phyloP scores from a whole-genome alignment of 805 yeast genomes.

The Sugiyamaella floridensis region DNA sequence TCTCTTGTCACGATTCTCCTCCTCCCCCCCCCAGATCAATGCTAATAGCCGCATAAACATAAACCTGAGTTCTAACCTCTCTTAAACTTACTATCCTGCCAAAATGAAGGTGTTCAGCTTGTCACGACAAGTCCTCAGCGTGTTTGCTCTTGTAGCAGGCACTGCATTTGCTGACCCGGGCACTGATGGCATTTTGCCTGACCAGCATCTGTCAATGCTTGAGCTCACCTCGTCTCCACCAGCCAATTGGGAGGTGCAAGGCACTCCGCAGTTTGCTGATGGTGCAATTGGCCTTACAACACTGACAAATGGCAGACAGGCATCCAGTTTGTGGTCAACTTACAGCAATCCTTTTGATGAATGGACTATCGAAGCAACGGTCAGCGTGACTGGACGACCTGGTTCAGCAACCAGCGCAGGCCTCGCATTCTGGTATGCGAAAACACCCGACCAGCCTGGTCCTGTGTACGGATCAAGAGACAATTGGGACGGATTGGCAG shows the following conservation, averaged over 20 bases:
- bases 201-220: constrained; percentile 3
- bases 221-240: constrained; percentile 4
- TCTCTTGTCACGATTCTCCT: too few relatives aligned
- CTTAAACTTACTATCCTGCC: neutral
- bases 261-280: constrained; percentile 17
- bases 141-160: neutral
- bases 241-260: constrained; percentile 21
- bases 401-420: constrained; percentile 31
- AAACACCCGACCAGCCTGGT: constrained; percentile 24
- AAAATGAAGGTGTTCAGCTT: neutral
- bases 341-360: constrained; percentile 23
- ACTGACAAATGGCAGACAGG: constrained; percentile 20
- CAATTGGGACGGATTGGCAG: constrained; percentile 36
- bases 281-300: constrained; percentile 21
- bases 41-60: neutral
- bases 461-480: constrained; percentile 34
- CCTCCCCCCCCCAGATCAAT: neutral
- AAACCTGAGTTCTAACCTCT: neutral
- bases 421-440: constrained; percentile 33
- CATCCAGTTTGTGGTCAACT: constrained; percentile 32
- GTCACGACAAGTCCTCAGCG: neutral
- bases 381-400: constrained; percentile 27
- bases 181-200: neutral
- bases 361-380: constrained; percentile 31
- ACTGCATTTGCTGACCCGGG: neutral